Conservation (phyloP, 192 early-diverging fungal species). For the Chytriomyces confervae region DNA sequence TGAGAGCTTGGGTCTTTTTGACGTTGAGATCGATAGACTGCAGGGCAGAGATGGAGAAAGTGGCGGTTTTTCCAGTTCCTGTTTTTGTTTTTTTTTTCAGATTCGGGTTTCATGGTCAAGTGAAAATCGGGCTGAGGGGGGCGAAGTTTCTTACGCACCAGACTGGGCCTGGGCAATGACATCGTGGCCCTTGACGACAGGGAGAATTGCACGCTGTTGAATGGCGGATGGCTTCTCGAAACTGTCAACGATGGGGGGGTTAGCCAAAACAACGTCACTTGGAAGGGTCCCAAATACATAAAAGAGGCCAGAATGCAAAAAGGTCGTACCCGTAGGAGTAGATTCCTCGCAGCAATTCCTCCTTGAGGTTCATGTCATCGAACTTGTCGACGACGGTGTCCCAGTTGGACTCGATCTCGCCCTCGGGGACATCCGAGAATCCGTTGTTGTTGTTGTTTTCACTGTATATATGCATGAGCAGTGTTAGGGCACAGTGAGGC, state of each 20-base stretch:
- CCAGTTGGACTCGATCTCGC: slow-evolving; percentile 46
- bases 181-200: slow-evolving; percentile 93
- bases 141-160: slow-evolving; percentile 36
- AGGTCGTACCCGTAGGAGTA: slow-evolving; percentile 77
- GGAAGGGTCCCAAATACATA: neutral
- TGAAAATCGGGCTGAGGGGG: neutral
- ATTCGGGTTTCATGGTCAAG: too few relatives aligned
- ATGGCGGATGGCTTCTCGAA: slow-evolving; percentile 96
- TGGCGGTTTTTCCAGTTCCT: slow-evolving; percentile 98
- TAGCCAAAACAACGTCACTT: neutral
- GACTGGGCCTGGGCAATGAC: slow-evolving; percentile 99
- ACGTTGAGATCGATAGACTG: slow-evolving; percentile 84
- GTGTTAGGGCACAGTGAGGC: too few relatives aligned
- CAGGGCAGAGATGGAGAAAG: slow-evolving; percentile 99
- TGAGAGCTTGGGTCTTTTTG: slow-evolving; percentile 89
- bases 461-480: neutral
- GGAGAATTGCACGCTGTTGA: slow-evolving; percentile 95
- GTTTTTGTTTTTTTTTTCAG: neutral
- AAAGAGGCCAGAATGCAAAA: neutral
- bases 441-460: slow-evolving; percentile 17
- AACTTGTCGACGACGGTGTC: slow-evolving; percentile 76
- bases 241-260: neutral
- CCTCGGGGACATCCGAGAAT: slow-evolving; percentile 46
- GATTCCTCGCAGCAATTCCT: slow-evolving; percentile 94
- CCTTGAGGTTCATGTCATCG: slow-evolving; percentile 94